phyloP scores from a whole-genome alignment of 1,284 basidiomycete genomes.

The Mycosarcoma maydis region DNA sequence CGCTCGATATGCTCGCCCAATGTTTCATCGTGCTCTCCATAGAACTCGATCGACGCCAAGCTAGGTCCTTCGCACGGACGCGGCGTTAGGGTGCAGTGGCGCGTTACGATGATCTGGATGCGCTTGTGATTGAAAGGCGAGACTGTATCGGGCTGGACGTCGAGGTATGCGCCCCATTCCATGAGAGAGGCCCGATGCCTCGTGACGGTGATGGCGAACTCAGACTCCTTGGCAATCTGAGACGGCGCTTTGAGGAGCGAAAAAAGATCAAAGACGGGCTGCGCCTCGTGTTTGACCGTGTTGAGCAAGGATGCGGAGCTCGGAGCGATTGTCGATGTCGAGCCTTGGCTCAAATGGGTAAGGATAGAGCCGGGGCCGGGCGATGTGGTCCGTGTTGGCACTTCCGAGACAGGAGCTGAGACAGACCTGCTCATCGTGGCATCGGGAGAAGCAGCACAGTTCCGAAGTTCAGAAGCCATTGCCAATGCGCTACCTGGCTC shows the following conservation, averaged over 20 bases:
- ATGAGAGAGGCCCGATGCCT: slow-evolving; percentile 37
- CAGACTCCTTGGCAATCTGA: slow-evolving; percentile 44
- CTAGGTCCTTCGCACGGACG: slow-evolving; percentile 70
- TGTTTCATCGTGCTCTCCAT: slow-evolving; percentile 89
- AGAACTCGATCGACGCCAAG: slow-evolving; percentile 83
- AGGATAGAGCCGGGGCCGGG: slow-evolving; percentile 31
- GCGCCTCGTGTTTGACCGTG: slow-evolving; percentile 19
- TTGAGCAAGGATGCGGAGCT: slow-evolving; percentile 12
- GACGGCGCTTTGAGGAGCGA: slow-evolving; percentile 39
- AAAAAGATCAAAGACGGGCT: slow-evolving; percentile 38
- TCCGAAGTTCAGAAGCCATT: neutral
- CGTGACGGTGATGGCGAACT: slow-evolving; percentile 41
- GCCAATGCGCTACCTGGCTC: neutral
- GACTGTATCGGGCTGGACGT: slow-evolving; percentile 71
- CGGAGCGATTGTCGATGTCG: slow-evolving; percentile 5
- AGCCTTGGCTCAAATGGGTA: slow-evolving; percentile 11
- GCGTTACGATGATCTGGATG: slow-evolving; percentile 80
- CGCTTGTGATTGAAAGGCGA: slow-evolving; percentile 91
- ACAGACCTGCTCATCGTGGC: slow-evolving; percentile 17
- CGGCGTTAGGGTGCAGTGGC: slow-evolving; percentile 73
- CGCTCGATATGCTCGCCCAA: slow-evolving; percentile 91
- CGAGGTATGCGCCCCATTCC: slow-evolving; percentile 48
- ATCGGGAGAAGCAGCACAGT: slow-evolving; percentile 12
- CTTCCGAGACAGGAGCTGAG: slow-evolving; percentile 39
- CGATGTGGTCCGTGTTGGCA: slow-evolving; percentile 32